Percentiles rank a stretch among this genome's conserved stretches.
Evolutionary conservation across 345 rosid genomes (phyloP).

Genomic region (Salix dunnii): DNA sequence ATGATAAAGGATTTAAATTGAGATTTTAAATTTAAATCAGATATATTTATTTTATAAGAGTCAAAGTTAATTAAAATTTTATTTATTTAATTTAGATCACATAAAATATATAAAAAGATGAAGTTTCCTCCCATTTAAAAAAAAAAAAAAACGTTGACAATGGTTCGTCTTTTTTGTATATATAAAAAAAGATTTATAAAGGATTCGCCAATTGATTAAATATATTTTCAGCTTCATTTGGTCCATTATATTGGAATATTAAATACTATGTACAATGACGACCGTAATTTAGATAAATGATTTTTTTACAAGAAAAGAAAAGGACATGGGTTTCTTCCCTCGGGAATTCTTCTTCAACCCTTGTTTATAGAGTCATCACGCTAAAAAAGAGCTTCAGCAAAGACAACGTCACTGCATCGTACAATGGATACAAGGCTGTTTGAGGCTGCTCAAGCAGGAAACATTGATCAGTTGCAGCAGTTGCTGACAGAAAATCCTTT

Average conservation of each 20-base stretch:
- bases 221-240: too few species aligned
- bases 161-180: too few species aligned
- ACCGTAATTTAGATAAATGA: neutral
- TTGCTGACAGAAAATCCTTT: slow-evolving; percentile 25
- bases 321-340: neutral
- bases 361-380: neutral
- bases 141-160: too few species aligned
- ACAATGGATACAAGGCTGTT: slow-evolving; percentile 24
- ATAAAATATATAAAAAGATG: too few species aligned
- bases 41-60: rapidly evolving
- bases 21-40: rapidly evolving
- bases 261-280: neutral
- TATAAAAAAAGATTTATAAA: too few species aligned
- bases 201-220: too few species aligned
- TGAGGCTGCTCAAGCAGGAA: slow-evolving; percentile 24
- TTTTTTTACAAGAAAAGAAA: neutral
- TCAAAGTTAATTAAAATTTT: rapidly evolving
- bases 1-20: too few species aligned
- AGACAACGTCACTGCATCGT: neutral
- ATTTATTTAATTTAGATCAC: too few species aligned
- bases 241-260: too few species aligned
- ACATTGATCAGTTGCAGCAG: slow-evolving; percentile 11
- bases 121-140: too few species aligned
- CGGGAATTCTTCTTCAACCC: neutral
- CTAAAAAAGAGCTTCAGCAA: neutral